Evolutionary conservation across 1,284 basidiomycete genomes (phyloP).

Genomic region (Neonothopanus nambi): DNA sequence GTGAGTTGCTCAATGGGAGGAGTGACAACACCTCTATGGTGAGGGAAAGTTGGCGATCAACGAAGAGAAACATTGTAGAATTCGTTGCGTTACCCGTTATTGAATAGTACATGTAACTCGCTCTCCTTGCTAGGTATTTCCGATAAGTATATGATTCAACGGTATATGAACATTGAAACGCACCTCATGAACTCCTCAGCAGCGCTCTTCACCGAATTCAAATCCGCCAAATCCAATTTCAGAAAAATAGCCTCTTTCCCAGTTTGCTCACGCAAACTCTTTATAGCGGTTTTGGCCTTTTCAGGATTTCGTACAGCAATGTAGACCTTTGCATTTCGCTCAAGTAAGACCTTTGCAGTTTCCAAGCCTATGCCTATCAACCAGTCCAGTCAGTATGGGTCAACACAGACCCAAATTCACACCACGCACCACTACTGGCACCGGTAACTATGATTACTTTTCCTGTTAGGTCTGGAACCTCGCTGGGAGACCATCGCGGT

Average conservation of each 20-base stretch:
- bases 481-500: conserved; percentile 3
- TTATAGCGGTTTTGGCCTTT: conserved; percentile 26
- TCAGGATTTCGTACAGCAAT: conserved; percentile 28
- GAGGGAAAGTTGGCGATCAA: no score
- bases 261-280: neutral
- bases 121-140: conserved; percentile 22
- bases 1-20: conserved; percentile 38
- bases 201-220: conserved; percentile 8
- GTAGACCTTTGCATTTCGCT: conserved; percentile 31
- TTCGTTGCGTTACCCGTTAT: conserved; percentile 22
- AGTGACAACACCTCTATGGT: conserved; percentile 40
- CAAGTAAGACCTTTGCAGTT: conserved; percentile 26
- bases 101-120: conserved; percentile 28
- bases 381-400: conserved; percentile 17
- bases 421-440: conserved; percentile 1
- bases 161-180: neutral
- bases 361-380: conserved; percentile 31
- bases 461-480: conserved; percentile 32
- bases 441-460: conserved; percentile 29
- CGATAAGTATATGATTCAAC: no score
- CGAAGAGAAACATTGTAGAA: no score
- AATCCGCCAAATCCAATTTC: conserved; percentile 13
- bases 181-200: conserved; percentile 14
- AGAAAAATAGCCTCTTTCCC: conserved; percentile 16
- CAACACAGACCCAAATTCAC: neutral